Evolutionary conservation across 225 moss, liverwort and hornwort species (phyloP), one percentile per base, ranked within the genome.

Genomic region (Neckera pumila): DNA sequence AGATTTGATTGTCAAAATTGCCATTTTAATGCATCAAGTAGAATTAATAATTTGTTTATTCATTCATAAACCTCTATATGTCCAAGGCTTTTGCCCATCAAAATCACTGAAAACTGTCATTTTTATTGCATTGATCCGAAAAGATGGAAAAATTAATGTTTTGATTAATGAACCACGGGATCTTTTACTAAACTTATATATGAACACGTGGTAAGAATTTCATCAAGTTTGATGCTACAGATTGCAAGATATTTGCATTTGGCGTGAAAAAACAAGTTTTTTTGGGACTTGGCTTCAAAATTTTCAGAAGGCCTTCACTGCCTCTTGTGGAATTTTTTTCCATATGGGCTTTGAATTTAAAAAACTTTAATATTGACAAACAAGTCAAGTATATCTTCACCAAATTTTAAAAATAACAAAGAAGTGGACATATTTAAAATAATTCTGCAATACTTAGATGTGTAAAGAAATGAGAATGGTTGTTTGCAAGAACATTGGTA

Each of bases 201-300:
- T 66, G 20, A 66, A 66, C 0, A 36, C 36, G 20, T 66, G 11
- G 6, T 19, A 66, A 66, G 6, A 19, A 36, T 19, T 36, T 36
- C 2, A 20, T 66, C 2, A 34, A 65, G 3, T 34, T 18, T 65
- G 34, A 34, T 0, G 10, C 0, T 1, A 65, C 0, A 0, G 3
- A 34, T 36, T 34, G 10, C 18, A 34, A 64, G 34, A 18, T 65
- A 65, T 36, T 65, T 36, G 6, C 19, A 11, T 36, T 66, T 66
- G 3, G 19, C 5, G 6, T 19, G 33, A 33, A 33, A 33, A 33
- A 15, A 31, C 30, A 30, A 63, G 6, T 4, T 12, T 27, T 10
- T 27, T 10, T 65, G 36, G 3, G 10, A 65, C 65, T 34, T 11
- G 10, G 1, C 1, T 1, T 1, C 0, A 5, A 36, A 6, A 65